Evolutionary conservation across 108 stramenopile genomes (phyloP), one percentile per base, ranked within the genome.

Genomic region (Cyclostephanos tholiformis): DNA sequence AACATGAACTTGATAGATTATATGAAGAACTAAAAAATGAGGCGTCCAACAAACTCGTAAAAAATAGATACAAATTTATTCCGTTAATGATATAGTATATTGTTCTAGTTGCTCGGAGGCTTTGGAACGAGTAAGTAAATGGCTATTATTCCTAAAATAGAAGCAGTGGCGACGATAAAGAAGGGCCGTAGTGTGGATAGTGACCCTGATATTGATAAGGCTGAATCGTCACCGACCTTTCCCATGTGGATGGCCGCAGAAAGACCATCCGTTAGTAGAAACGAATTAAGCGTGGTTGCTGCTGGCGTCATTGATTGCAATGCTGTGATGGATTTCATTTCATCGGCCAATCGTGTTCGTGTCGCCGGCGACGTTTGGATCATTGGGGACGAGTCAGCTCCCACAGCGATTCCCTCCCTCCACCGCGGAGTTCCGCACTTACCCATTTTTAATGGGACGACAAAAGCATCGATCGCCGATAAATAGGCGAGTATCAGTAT

Each of bases 41-140:
- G 4, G 32, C 32, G 32, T 32, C 32, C 32, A 32, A 32, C 4
- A 32, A 32, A 32, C 32, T 2, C 4, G 32, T 32, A 32, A 32
- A 2, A 32, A 32, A 32, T 32, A 4, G 4, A 32, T 4, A 32
- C 2, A 32, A 4, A 32, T 32, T 32, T 32, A 32, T 32, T 32
- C 32, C 32, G 2, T 32, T 32, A 32, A 32, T 32, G 4, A 32
- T 32, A 4, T 32, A 32, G n/a, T 75, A 64, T 80, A 73, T 39
- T 60, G 61, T 48, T 80, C 79, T 41, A 80, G 43, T 43, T 80
- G 79, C 41, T 80, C 61, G 16, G 79, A 74, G 19, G 79, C 74
- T 16, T 61, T 76, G 57, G 79, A 22, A 69, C 76, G 10, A 80
- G 27, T 36, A 71, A 80, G 3, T 69, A 63, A 19, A 80, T 51